phyloP scores from a whole-genome alignment of 2,329 filamentous ascomycete genomes.

The Colletotrichum sp. region DNA sequence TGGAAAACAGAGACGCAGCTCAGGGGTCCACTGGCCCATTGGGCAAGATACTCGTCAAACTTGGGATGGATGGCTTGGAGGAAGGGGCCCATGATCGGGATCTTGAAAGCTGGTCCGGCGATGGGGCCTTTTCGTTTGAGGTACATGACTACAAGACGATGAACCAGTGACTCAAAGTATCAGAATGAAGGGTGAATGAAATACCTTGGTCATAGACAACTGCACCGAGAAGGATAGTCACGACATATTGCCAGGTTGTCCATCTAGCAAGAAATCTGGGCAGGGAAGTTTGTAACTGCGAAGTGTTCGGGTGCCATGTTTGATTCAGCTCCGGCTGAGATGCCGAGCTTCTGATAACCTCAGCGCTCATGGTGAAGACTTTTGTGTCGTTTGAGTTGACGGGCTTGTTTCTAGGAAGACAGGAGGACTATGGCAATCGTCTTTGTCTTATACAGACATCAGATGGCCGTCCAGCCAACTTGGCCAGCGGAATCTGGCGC shows the following conservation, averaged over 20 bases:
- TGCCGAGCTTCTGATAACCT: background rate
- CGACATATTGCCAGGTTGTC: constrained; percentile 32
- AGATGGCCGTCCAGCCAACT: rapidly evolving
- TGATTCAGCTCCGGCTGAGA: background rate
- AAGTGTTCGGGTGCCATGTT: background rate
- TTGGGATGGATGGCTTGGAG: constrained; percentile 75
- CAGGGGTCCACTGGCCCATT: constrained; percentile 79
- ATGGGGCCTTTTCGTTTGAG: constrained; percentile 65
- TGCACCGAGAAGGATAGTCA: constrained; percentile 34
- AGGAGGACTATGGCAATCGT: background rate
- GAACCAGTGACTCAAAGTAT: background rate
- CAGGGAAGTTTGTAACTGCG: background rate
- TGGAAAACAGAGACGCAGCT: constrained; percentile 87
- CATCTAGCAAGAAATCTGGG: constrained; percentile 12
- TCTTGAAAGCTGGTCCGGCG: constrained; percentile 66
- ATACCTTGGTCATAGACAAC: constrained; percentile 43
- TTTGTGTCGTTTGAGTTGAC: rapidly evolving
- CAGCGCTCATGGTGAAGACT: background rate
- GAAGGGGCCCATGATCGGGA: constrained; percentile 77
- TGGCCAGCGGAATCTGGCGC: background rate
- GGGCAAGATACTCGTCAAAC: constrained; percentile 73
- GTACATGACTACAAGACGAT: constrained; percentile 55
- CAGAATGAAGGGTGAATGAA: rapidly evolving
- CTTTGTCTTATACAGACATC: background rate
- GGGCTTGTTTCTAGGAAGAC: background rate